Percentiles rank a stretch among this genome's conserved stretches.
These are phyloP conservation scores for Crinitomyces ghanaensis DNA, from an alignment of 805 yeast genomes.

Conservation along the genomic window DNA sequence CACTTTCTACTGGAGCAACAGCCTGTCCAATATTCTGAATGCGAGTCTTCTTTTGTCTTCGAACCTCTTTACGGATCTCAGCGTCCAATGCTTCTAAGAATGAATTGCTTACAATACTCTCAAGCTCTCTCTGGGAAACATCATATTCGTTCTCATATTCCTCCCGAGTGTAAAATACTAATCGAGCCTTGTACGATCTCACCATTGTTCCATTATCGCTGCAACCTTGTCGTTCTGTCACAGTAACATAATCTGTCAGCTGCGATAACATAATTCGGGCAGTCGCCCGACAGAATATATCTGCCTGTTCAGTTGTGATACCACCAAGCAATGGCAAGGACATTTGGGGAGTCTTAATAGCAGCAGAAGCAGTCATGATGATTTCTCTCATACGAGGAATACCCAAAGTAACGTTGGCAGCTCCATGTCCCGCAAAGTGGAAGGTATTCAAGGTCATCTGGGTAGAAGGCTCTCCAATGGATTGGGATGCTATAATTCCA, in stretches of 20 bases:
- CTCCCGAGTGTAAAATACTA: slow-evolving; percentile 60
- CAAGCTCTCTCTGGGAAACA: slow-evolving; percentile 68
- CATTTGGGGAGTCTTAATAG: slow-evolving; percentile 99
- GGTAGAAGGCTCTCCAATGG: slow-evolving; percentile 98
- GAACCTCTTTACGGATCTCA: slow-evolving; percentile 67
- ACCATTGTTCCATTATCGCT: slow-evolving; percentile 35
- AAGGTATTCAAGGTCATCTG: slow-evolving; percentile 94
- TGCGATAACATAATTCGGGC: slow-evolving; percentile 79
- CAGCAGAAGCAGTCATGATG: slow-evolving; percentile 95
- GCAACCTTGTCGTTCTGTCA: slow-evolving; percentile 77
- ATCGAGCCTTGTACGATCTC: slow-evolving; percentile 63
- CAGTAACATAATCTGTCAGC: slow-evolving; percentile 72
- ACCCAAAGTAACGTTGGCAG: slow-evolving; percentile 98
- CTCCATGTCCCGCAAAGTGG: slow-evolving; percentile 99
- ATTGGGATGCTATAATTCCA: slow-evolving; percentile 96
- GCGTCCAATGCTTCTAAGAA: slow-evolving; percentile 65
- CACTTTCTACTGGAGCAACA: slow-evolving; percentile 24
- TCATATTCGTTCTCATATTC: slow-evolving; percentile 88
- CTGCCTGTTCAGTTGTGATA: slow-evolving; percentile 79
- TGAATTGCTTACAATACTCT: slow-evolving; percentile 46
- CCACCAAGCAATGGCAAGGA: slow-evolving; percentile 72
- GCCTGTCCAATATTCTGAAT: slow-evolving; percentile 31
- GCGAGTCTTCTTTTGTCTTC: slow-evolving; percentile 53
- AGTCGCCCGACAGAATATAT: slow-evolving; percentile 82
- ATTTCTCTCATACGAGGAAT: slow-evolving; percentile 99